Evolutionary conservation across 352 stramenopile genomes (phyloP).

Genomic region (Phytophthora cactorum): DNA sequence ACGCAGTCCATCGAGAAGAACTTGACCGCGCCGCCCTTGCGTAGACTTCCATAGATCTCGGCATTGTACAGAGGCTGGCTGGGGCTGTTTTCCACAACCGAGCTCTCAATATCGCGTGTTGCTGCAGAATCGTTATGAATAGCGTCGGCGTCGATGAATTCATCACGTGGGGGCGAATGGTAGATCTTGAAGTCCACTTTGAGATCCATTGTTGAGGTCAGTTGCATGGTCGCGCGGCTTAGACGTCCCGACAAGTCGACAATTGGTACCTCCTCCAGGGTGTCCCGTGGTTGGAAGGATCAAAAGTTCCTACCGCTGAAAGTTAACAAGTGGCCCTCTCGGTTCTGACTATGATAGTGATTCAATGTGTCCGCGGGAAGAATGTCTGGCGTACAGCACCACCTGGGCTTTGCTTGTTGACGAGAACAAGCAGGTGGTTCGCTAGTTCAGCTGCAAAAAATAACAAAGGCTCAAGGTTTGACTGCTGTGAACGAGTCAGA

Average conservation of each 20-base stretch:
- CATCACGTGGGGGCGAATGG: conserved; percentile 3
- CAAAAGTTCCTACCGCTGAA: background rate
- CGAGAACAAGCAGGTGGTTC: conserved; percentile 7
- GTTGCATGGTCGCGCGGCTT: conserved; percentile 17
- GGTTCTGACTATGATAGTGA: background rate
- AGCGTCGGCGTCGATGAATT: conserved; percentile 15
- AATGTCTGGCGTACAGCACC: conserved; percentile 16
- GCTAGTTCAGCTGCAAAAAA: conserved; percentile 5
- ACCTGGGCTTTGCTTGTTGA: conserved; percentile 28
- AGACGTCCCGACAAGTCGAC: conserved; percentile 29
- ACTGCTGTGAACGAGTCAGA: background rate
- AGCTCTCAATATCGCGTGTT: conserved; percentile 17
- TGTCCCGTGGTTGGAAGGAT: background rate
- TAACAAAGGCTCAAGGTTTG: background rate
- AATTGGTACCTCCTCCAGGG: conserved; percentile 25
- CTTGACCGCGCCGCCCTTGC: conserved; percentile 43
- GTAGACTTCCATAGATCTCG: conserved; percentile 59
- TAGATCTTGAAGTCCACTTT: conserved; percentile 31
- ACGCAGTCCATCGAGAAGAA: conserved; percentile 47
- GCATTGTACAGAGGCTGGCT: conserved; percentile 55
- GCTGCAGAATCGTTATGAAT: background rate
- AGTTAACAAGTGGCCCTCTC: background rate
- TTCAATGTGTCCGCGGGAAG: conserved; percentile 4
- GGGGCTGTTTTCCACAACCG: conserved; percentile 19
- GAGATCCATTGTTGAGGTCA: conserved; percentile 14